Conservation (phyloP, 148 eudicot genomes). For the Silene latifolia region DNA sequence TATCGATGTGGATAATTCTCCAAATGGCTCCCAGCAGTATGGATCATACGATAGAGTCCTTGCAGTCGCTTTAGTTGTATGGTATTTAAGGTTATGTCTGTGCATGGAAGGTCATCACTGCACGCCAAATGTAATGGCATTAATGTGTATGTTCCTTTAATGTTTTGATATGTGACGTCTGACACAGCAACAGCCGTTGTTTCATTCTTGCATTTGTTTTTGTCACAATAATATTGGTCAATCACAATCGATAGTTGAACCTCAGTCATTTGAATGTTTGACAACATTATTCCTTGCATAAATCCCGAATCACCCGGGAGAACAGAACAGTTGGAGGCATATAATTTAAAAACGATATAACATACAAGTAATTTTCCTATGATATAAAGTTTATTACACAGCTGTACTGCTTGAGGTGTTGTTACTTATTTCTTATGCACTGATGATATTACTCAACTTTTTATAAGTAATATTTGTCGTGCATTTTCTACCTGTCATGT, state of each 20-base stretch:
- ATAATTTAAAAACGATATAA: no score
- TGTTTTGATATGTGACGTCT: constrained; percentile 63
- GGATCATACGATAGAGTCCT: constrained; percentile 56
- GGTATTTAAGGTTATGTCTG: constrained; percentile 53
- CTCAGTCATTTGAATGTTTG: constrained; percentile 76
- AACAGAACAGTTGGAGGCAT: constrained; percentile 3
- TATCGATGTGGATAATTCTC: constrained; percentile 57
- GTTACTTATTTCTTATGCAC: neutral
- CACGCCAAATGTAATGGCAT: constrained; percentile 91
- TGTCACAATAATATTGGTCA: constrained; percentile 93
- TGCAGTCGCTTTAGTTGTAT: constrained; percentile 67
- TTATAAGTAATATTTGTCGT: neutral
- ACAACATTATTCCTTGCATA: constrained; percentile 67
- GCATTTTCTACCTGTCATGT: constrained; percentile 84
- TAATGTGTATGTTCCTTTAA: constrained; percentile 88
- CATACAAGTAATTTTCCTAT: neutral
- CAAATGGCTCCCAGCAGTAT: constrained; percentile 84
- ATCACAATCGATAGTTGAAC: constrained; percentile 84
- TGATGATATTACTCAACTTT: neutral
- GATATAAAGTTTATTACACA: neutral
- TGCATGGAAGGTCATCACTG: constrained; percentile 82
- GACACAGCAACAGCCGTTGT: constrained; percentile 79
- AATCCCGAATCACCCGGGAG: constrained; percentile 89
- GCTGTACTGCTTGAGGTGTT: neutral
- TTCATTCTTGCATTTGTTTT: constrained; percentile 65